Conservation (phyloP, 2,329 filamentous ascomycete genomes). For the Aspergillus sclerotialis region DNA sequence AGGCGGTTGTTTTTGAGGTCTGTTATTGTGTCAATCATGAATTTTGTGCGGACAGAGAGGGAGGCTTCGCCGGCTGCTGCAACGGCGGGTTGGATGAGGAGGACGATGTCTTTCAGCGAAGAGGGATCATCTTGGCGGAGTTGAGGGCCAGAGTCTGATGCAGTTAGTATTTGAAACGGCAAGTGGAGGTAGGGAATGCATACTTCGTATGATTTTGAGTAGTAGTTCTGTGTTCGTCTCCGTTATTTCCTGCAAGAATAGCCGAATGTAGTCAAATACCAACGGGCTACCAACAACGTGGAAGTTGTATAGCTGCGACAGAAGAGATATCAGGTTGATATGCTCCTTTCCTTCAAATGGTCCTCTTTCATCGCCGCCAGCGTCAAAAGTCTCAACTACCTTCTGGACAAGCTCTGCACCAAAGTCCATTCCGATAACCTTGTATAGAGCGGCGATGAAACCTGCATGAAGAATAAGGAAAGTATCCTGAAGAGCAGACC, state of each 20-base stretch:
- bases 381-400: conserved; percentile 67
- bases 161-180: conserved; percentile 9
- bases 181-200: conserved; percentile 7
- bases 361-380: conserved; percentile 48
- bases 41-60: conserved; percentile 81
- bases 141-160: conserved; percentile 62
- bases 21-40: conserved; percentile 95
- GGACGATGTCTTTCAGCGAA: conserved; percentile 80
- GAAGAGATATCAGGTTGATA: conserved; percentile 71
- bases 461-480: conserved; percentile 87
- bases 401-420: conserved; percentile 78
- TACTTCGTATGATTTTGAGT: conserved; percentile 70
- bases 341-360: conserved; percentile 50
- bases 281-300: conserved; percentile 76
- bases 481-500: conserved; percentile 72
- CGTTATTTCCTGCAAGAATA: conserved; percentile 66
- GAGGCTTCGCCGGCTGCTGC: conserved; percentile 60
- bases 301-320: conserved; percentile 87
- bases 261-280: conserved; percentile 82
- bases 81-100: conserved; percentile 67
- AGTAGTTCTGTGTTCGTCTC: conserved; percentile 86
- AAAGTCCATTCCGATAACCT: conserved; percentile 79
- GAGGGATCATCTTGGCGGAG: conserved; percentile 84
- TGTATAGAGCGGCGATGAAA: conserved; percentile 83
- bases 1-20: conserved; percentile 91